Evolutionary conservation across 441 rosid genomes (phyloP), one percentile per base, ranked within the genome.

Genomic region (Pelargonium citronellum): DNA sequence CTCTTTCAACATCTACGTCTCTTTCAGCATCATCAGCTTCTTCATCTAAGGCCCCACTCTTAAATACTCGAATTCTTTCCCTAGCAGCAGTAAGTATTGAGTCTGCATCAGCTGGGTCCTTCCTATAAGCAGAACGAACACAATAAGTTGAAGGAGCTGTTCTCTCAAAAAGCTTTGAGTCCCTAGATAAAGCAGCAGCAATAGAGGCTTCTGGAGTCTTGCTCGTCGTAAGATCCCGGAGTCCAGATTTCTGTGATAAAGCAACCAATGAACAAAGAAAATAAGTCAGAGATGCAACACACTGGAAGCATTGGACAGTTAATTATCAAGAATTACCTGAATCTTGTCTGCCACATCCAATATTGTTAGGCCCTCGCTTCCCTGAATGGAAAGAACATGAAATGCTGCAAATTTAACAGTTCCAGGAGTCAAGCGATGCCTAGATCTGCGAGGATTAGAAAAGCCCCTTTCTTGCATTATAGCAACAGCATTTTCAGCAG

Each of bases 191-290:
- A 16, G 97, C 96, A 84, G 94, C 97, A 78, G 96, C 85, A 74
- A 91, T 87, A 9, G 96, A 91, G 57, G 97, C 96, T 87, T 91
- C 96, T 20, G 96, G 97, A 62, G 94, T 91, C 86, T 86, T 89
- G 80, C 97, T 91, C 0, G 94, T 86, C 12, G 94, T 84, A 73
- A 91, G 88, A 83, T 91, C 96, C 77, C 96, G 84, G 71, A 91
- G 82, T 65, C 96, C 97, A 75, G 91, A 91, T 80, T 84, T 89
- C 97, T 89, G 15, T 16, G 11, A 66, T 69, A 49, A 72, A 13
- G 74, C 67, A 71, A 70, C 19, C 4, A 5, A 27, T 8, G n/a
- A 53, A 20, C 19, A 67, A 62, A 70, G 34, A 64, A n/a, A 15
- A 67, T 68, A 16, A 69, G 58, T 53, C 13, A 44, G 41, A 71